Evolutionary conservation across 257 asterid genomes (phyloP).

Genomic region (Gardenia jasminoides): DNA sequence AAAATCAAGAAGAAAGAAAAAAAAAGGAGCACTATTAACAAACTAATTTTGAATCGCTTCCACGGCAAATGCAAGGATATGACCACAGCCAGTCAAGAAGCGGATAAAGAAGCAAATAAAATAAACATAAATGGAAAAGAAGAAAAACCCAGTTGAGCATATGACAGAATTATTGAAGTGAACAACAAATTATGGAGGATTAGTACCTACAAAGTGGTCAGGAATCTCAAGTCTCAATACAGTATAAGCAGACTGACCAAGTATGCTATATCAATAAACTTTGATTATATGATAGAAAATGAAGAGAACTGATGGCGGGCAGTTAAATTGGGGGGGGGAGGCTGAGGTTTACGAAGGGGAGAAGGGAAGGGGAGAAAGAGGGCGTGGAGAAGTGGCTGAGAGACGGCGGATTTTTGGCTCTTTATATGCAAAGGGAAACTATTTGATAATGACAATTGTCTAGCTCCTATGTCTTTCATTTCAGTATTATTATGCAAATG

Average conservation of each 20-base stretch:
- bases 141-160: background rate
- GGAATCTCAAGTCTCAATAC: background rate
- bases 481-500: no score
- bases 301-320: no score
- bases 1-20: background rate
- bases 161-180: background rate
- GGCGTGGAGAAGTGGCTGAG: conserved; percentile 16
- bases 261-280: background rate
- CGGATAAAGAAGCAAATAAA: background rate
- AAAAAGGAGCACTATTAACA: background rate
- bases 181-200: background rate
- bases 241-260: background rate
- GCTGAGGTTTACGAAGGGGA: background rate
- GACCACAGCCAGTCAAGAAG: background rate
- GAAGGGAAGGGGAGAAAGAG: background rate
- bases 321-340: background rate
- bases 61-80: background rate
- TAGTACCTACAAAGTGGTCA: background rate
- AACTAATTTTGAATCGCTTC: background rate
- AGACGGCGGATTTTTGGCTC: conserved; percentile 20
- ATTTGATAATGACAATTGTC: background rate
- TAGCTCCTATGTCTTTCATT: no score
- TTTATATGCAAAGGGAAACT: background rate
- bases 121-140: background rate
- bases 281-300: background rate